Base-by-base conservation (phyloP, 495 filamentous ascomycete genomes). In the Lindgomyces ingoldianus region DNA sequence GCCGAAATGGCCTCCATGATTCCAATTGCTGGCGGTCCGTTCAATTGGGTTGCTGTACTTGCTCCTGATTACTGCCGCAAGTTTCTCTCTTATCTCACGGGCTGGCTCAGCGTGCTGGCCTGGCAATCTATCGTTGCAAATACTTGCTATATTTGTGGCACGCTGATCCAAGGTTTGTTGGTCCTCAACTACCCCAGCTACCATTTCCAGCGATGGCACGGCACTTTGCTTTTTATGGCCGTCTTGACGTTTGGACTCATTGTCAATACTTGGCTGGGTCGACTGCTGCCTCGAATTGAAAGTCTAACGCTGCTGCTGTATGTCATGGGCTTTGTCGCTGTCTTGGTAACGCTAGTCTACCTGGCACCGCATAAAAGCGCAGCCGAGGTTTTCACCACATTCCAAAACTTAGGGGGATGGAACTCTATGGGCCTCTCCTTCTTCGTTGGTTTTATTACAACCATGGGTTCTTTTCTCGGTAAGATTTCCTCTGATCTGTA, bases 71-170 rank as follows among this genome's bases (percentile, higher is more conserved):
- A 64, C n/a, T 73, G 66, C 25, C 80, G 81, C 54, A 76, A 75
- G 42, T 77, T 76, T 42, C 62, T 82, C 2, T 79, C 76, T 47
- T 83, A 81, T 62, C 58, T 79, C 14, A 77, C 77, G n/a, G 78
- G 79, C 73, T 77, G 75, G 75, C 67, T 75, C 16, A 73, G 63
- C 64, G 73, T 66, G 56, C 48, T 60, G 55, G 61, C 58, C 54
- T 73, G 51, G 68, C 64, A 39, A 57, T 47, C 54, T 36, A 64
- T 36, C 47, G 79, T 80, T 18, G 80, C 85, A 1, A 73, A 78
- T 3, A 73, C 77, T 29, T 78, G 78, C 0, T 87, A 83, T 66
- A 72, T 87, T 2, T 78, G 78, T 1, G 83, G 76, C 42, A 75
- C 79, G 11, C 61, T 80, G n/a, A 67, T 77, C 26, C 53, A 76